These are phyloP conservation scores for Teratosphaeriaceae sp. DNA, from an alignment of 2,329 filamentous ascomycete genomes.

Conservation along the genomic window DNA sequence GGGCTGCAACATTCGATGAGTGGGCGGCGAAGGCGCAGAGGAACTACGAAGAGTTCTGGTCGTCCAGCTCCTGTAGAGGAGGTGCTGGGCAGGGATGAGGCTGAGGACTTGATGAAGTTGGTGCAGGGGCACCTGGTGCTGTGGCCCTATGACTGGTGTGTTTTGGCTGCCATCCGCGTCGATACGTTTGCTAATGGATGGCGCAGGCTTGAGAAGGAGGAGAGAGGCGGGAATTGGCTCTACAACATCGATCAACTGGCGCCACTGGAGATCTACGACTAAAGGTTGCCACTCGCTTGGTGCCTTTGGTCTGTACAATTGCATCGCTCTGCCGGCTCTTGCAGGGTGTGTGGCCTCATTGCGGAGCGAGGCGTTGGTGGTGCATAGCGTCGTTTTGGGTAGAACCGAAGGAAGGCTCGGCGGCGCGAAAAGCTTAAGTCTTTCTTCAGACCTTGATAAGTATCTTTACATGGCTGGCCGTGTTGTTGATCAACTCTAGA, in stretches of 20 bases:
- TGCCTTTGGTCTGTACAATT: too few species aligned
- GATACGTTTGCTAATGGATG: background rate
- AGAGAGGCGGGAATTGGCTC: slow-evolving; percentile 90
- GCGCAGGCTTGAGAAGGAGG: slow-evolving; percentile 72
- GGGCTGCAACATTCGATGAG: slow-evolving; percentile 30
- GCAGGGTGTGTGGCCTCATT: background rate
- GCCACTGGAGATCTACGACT: slow-evolving; percentile 81
- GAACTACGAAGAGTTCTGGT: slow-evolving; percentile 62
- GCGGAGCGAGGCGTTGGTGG: slow-evolving; percentile 2
- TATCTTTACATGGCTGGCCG: slow-evolving; percentile 58
- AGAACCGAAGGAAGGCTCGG: background rate
- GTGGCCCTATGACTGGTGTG: slow-evolving; percentile 88
- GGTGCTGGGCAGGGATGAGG: slow-evolving; percentile 64
- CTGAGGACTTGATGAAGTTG: slow-evolving; percentile 72
- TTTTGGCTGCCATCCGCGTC: slow-evolving; percentile 9
- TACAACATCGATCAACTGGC: slow-evolving; percentile 95
- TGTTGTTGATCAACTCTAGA: slow-evolving; percentile 48
- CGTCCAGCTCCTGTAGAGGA: slow-evolving; percentile 63
- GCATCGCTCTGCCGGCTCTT: background rate
- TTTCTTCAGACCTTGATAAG: too few species aligned
- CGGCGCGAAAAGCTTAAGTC: too few species aligned
- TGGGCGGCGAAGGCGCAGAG: slow-evolving; percentile 56
- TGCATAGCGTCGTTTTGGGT: background rate
- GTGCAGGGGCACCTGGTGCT: slow-evolving; percentile 83
- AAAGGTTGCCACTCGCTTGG: background rate